These are phyloP conservation scores for Emydomyces testavorans DNA, from an alignment of 2,329 filamentous ascomycete species.

Conservation along the genomic window DNA sequence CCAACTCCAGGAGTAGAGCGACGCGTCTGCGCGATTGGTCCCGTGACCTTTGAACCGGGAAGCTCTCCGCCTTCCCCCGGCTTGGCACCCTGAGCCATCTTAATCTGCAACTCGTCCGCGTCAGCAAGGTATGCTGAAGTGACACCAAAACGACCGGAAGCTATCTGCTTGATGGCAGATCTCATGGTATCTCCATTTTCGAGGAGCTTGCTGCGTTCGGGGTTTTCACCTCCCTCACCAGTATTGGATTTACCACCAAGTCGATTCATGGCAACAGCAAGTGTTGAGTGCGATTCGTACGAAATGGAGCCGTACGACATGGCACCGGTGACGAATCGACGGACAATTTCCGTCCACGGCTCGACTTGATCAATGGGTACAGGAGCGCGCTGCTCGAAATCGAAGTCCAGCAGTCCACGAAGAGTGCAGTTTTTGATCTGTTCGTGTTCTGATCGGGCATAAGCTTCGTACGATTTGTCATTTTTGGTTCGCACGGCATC, in stretches of 20 bases:
- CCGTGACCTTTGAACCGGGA: conserved; percentile 91
- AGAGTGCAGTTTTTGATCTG: conserved; percentile 95
- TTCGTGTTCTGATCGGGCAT: conserved; percentile 85
- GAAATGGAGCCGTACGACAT: conserved; percentile 99
- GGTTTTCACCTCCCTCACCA: conserved; percentile 91
- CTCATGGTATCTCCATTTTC: conserved; percentile 94
- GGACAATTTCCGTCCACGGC: conserved; percentile 95
- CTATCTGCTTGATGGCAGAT: conserved; percentile 94
- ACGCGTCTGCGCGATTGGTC: conserved; percentile 83
- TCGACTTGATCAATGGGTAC: conserved; percentile 95
- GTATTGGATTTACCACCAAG: conserved; percentile 96
- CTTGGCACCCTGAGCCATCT: conserved; percentile 98
- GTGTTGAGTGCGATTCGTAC: conserved; percentile 93
- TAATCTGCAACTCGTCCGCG: conserved; percentile 93
- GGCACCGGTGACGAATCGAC: conserved; percentile 89
- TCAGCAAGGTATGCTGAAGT: conserved; percentile 91
- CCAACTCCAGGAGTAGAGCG: conserved; percentile 95
- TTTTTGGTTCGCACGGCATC: conserved; percentile 95
- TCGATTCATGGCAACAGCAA: conserved; percentile 93
- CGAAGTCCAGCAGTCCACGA: conserved; percentile 87
- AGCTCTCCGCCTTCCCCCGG: conserved; percentile 95
- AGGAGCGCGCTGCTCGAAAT: conserved; percentile 73
- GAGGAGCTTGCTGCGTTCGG: conserved; percentile 74
- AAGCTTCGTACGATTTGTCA: conserved; percentile 95
- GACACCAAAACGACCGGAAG: conserved; percentile 89